A percentile compares a stretch with the other conserved stretches of the same genome.
These are phyloP conservation scores for Hymenoscyphus repandus DNA, from an alignment of 2,329 filamentous ascomycete genomes.

Conservation along the genomic window DNA sequence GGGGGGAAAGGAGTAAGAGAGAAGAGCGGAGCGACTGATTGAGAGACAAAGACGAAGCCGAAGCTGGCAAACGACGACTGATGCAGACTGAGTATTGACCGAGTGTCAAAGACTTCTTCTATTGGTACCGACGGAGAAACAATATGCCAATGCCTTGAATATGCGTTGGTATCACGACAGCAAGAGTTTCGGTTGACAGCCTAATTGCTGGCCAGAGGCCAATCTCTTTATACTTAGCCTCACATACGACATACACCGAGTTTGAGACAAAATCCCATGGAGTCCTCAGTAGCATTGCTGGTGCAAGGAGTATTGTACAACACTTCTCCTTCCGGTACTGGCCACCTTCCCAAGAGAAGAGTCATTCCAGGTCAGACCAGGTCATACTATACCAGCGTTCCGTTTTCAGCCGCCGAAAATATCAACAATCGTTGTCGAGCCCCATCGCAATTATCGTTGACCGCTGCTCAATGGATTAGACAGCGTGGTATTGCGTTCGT, in stretches of 20 bases:
- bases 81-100: not conserved
- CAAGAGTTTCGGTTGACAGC: slow-evolving; percentile 1
- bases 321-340: not conserved
- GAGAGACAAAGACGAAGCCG: not conserved
- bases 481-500: slow-evolving; percentile 2
- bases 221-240: slow-evolving; percentile 9
- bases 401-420: slow-evolving; percentile 8
- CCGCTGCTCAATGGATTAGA: not conserved
- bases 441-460: slow-evolving; percentile 2
- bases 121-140: not conserved
- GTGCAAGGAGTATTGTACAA: not conserved
- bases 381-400: slow-evolving; percentile 2
- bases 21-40: not conserved
- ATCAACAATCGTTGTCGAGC: slow-evolving; percentile 5
- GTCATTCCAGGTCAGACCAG: slow-evolving; percentile 8
- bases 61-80: not conserved
- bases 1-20: not conserved
- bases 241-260: not conserved
- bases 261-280: not conserved
- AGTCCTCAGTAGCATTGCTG: not conserved
- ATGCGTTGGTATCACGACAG: slow-evolving; percentile 10
- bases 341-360: slow-evolving; percentile 2
- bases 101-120: not conserved
- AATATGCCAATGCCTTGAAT: slow-evolving; percentile 4
- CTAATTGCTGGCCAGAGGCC: slow-evolving; percentile 3